Evolutionary conservation across 2,329 filamentous ascomycete genomes (phyloP).

Genomic region (Clarireedia sp.): DNA sequence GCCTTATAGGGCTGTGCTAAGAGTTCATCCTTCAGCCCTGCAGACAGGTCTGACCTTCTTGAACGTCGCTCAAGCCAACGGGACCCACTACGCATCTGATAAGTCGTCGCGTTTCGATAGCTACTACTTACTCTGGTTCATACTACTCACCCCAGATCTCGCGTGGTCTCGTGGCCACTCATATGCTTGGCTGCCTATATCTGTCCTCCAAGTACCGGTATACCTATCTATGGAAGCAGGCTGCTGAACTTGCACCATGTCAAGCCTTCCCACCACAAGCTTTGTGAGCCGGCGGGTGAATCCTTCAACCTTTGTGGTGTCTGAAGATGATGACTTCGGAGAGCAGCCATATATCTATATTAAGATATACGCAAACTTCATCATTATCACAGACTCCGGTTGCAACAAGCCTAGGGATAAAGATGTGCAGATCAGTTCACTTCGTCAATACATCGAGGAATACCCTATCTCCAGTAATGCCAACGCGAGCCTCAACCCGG

Average conservation of each 20-base stretch:
- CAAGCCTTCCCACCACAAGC: constrained; percentile 15
- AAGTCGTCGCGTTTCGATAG: too few species aligned
- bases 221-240: neutral
- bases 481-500: constrained; percentile 32
- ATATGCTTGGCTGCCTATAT: too few species aligned
- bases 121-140: too few species aligned
- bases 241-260: neutral
- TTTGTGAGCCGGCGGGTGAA: constrained; percentile 35
- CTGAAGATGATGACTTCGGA: constrained; percentile 36
- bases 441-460: constrained; percentile 36
- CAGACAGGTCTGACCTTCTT: too few species aligned
- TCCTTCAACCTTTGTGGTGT: constrained; percentile 35
- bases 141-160: too few species aligned
- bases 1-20: too few species aligned
- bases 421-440: constrained; percentile 26
- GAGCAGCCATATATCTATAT: constrained; percentile 40
- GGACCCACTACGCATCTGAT: too few species aligned
- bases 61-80: too few species aligned
- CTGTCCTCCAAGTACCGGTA: neutral
- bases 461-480: constrained; percentile 31
- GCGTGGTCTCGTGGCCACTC: too few species aligned
- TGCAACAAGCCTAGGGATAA: constrained; percentile 32
- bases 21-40: too few species aligned
- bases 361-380: constrained; percentile 32
- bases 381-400: constrained; percentile 39